Conservation (phyloP, 2,329 filamentous ascomycete species). For the Neocatenulostroma microsporum region DNA sequence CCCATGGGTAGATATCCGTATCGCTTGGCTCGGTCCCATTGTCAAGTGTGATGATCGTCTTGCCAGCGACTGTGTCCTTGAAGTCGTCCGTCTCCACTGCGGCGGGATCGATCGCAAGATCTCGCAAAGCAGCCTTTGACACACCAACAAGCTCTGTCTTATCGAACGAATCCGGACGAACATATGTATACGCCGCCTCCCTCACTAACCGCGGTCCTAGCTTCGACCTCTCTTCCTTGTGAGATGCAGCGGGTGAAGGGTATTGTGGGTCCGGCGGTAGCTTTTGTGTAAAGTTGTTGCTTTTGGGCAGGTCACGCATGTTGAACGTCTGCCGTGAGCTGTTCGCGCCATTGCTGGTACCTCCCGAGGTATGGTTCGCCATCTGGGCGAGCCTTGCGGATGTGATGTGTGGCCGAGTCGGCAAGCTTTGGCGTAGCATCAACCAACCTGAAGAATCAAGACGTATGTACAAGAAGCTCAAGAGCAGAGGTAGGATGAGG, state of each 20-base stretch:
- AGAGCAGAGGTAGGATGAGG: not conserved
- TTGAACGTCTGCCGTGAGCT: constrained; percentile 23
- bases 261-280: constrained; percentile 71
- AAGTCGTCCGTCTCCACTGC: constrained; percentile 69
- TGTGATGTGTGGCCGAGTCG: constrained; percentile 11
- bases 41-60: constrained; percentile 72
- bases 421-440: constrained; percentile 3
- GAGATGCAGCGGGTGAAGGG: constrained; percentile 72
- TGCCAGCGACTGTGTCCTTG: constrained; percentile 68
- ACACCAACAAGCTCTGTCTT: constrained; percentile 74
- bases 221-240: constrained; percentile 67
- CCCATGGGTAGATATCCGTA: constrained; percentile 85
- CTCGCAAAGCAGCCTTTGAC: constrained; percentile 67
- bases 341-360: constrained; percentile 17
- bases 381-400: constrained; percentile 33
- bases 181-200: constrained; percentile 80
- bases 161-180: constrained; percentile 66
- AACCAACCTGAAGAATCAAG: too few relatives aligned
- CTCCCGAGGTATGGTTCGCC: constrained; percentile 40
- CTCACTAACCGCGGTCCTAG: constrained; percentile 78
- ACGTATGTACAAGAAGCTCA: too few relatives aligned
- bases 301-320: constrained; percentile 53
- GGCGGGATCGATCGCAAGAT: constrained; percentile 65
- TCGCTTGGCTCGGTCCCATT: constrained; percentile 50
- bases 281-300: constrained; percentile 55